phyloP scores from a whole-genome alignment of 352 stramenopile genomes.

The Pythium aquatile region DNA sequence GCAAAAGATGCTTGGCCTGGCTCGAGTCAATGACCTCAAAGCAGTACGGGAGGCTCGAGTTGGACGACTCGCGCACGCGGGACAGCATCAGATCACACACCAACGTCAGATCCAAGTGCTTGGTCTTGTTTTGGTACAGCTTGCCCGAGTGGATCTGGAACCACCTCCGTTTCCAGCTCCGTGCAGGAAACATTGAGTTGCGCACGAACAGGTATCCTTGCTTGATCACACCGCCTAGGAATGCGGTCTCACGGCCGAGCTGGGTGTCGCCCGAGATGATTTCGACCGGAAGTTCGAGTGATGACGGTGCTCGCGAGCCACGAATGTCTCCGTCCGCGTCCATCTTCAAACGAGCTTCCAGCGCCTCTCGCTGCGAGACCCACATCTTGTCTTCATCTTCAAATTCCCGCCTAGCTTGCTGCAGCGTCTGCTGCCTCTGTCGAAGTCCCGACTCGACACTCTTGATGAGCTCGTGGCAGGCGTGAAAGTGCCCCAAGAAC shows the following conservation, averaged over 20 bases:
- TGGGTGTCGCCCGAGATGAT: conserved; percentile 72
- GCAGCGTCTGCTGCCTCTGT: conserved; percentile 68
- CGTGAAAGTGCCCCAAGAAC: conserved; percentile 77
- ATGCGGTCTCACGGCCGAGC: conserved; percentile 40
- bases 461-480: conserved; percentile 79
- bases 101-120: conserved; percentile 72
- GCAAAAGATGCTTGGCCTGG: conserved; percentile 72
- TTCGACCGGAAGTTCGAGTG: conserved; percentile 70
- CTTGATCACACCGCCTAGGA: conserved; percentile 47
- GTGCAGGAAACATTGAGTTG: conserved; percentile 76
- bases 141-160: conserved; percentile 88
- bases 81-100: conserved; percentile 84
- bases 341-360: conserved; percentile 53
- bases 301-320: conserved; percentile 26
- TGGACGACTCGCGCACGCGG: conserved; percentile 60
- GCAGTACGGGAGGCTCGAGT: conserved; percentile 56
- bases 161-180: conserved; percentile 85
- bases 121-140: conserved; percentile 77
- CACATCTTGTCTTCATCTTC: conserved; percentile 79
- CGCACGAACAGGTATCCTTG: conserved; percentile 87
- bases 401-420: conserved; percentile 61
- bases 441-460: conserved; percentile 67
- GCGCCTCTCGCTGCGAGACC: conserved; percentile 54
- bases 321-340: conserved; percentile 45
- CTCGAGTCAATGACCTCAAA: conserved; percentile 87